A percentile compares a stretch with the other conserved stretches of the same genome.
Conservation (phyloP, 768 basidiomycete genomes). For the Russula virescens region DNA sequence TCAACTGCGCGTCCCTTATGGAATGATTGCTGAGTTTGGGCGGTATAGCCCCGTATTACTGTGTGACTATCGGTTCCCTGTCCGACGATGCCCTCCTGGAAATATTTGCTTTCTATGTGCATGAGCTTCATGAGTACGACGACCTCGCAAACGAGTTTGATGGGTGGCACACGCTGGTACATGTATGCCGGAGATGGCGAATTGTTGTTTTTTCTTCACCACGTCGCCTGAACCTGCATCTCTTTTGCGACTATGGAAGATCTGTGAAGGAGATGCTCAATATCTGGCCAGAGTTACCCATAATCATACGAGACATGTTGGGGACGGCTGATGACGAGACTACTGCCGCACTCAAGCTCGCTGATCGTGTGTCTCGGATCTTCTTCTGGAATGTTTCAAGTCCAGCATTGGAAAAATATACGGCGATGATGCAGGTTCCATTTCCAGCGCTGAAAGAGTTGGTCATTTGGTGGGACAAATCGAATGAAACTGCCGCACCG, state of each 20-base stretch:
- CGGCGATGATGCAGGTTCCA: background rate
- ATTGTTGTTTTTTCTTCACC: background rate
- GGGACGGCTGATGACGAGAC: background rate
- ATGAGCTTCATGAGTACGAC: too few species aligned
- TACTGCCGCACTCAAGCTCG: background rate
- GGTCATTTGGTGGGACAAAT: too few species aligned
- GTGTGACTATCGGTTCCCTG: too few species aligned
- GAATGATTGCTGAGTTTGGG: too few species aligned
- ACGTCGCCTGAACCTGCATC: background rate
- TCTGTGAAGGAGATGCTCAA: background rate
- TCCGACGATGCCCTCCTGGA: too few species aligned
- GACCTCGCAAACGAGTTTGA: background rate
- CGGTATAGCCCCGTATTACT: too few species aligned
- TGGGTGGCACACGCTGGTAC: background rate
- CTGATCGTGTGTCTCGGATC: background rate
- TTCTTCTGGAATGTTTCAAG: background rate
- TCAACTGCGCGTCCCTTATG: too few species aligned
- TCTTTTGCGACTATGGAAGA: background rate
- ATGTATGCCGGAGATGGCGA: constrained; percentile 2
- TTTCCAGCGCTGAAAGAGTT: background rate
- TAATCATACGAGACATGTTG: background rate
- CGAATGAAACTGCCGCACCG: too few species aligned
- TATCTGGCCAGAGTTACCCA: constrained; percentile 4
- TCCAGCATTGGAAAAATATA: background rate
- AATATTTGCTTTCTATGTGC: too few species aligned